Evolutionary conservation across 495 filamentous ascomycete genomes (phyloP), one percentile per base, ranked within the genome.

Genomic region (Astrothelium subdiscretum): DNA sequence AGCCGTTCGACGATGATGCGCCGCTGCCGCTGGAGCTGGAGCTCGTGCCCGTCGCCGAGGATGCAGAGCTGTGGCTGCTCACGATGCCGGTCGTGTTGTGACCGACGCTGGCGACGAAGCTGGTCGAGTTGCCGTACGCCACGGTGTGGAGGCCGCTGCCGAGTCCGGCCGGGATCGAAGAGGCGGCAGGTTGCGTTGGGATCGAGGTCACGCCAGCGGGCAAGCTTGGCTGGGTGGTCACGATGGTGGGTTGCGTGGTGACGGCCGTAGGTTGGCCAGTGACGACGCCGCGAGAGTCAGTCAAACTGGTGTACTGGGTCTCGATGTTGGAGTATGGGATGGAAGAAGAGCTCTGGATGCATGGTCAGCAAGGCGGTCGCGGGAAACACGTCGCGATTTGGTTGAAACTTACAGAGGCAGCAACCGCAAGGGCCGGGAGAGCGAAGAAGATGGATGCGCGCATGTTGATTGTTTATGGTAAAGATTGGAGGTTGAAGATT

Each of bases 211-310:
- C 76, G 18, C 69, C 78, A 6, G 68, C 40, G 20, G 80, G 76
- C 65, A 66, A 69, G 20, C 57, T 15, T n/a, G 75, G 72, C 66
- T 78, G 75, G 18, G 63, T 59, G 60, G 75, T 77, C 20, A 73
- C 69, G 18, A 44, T 63, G 2, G 59, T 59, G 43, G 78, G 75
- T 61, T 78, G 75, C 10, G 62, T 61, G 31, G 68, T 69, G 1
- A 59, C 62, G 24, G 63, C 59, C 27, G 60, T 42, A 29, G 71
- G 71, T 65, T 60, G 35, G 69, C 81, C 80, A 54, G 83, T 85
- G 35, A 83, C 76, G 29, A 83, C 80, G 65, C 81, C 79, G 31
- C 74, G 70, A 54, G 81, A 80, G 76, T 84, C 78, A 65, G 81
- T 83, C 73, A 78, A 44, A 32, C 74, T 76, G 42, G 80, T 71